These are phyloP conservation scores for Claviceps sp. DNA, from an alignment of 2,329 filamentous ascomycete species.

Conservation along the genomic window DNA sequence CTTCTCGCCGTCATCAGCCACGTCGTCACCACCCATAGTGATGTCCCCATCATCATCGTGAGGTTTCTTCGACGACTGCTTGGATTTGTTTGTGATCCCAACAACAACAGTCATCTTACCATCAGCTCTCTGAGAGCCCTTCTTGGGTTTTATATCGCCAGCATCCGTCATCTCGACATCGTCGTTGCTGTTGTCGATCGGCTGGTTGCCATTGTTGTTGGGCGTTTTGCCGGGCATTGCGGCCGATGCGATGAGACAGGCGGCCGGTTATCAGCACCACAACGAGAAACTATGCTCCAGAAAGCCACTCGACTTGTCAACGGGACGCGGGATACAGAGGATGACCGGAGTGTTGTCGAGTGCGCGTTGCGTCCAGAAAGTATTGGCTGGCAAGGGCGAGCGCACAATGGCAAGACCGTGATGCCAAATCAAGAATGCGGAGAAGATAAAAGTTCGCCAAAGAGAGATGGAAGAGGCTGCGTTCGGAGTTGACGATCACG, in stretches of 20 bases:
- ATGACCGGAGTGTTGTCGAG: not conserved
- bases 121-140: conserved; percentile 50
- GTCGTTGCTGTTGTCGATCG: conserved; percentile 49
- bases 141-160: conserved; percentile 53
- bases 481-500: not conserved
- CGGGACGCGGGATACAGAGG: not conserved
- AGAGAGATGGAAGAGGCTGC: not conserved
- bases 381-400: conserved; percentile 4
- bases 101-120: conserved; percentile 75
- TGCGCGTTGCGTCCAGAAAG: conserved; percentile 2
- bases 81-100: conserved; percentile 53
- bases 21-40: conserved; percentile 51
- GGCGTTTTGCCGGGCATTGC: conserved; percentile 62
- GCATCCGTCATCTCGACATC: conserved; percentile 62
- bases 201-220: conserved; percentile 57
- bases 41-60: conserved; percentile 56
- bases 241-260: conserved; percentile 6
- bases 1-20: conserved; percentile 40
- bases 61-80: conserved; percentile 41
- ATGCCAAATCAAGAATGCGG: not conserved
- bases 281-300: not conserved
- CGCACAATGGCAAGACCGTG: conserved; percentile 2
- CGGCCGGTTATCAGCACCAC: not conserved
- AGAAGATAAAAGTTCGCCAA: conserved; percentile 3
- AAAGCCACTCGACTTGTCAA: not conserved